A percentile compares a stretch with the other conserved stretches of the same genome.
Evolutionary conservation across 2,329 filamentous ascomycete species (phyloP).

Genomic region (Hypoxylon sp.): DNA sequence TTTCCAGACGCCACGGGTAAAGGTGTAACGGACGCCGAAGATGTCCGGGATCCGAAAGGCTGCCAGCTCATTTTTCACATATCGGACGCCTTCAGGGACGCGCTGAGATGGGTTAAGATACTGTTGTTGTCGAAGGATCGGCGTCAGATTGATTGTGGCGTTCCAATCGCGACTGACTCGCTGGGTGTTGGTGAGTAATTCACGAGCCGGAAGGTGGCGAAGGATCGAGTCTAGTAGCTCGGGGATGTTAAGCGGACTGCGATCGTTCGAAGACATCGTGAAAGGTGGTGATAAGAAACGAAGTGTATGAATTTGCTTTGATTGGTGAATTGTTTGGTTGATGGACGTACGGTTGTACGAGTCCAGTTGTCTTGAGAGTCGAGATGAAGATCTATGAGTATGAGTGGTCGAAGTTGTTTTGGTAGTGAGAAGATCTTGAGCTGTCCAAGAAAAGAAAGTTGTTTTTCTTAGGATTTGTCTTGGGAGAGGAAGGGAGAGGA

Average conservation of each 20-base stretch:
- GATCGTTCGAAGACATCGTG: neutral
- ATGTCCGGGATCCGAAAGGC: neutral
- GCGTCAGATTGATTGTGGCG: neutral
- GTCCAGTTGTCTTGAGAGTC: too few species aligned
- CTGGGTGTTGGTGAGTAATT: neutral
- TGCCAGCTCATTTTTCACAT: neutral
- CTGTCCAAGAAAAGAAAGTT: neutral
- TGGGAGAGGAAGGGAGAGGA: neutral
- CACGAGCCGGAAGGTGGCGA: neutral
- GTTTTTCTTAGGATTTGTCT: neutral
- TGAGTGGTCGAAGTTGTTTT: too few species aligned
- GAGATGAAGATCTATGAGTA: too few species aligned
- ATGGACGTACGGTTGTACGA: too few species aligned
- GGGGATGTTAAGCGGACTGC: neutral
- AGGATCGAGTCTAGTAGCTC: constrained; percentile 3
- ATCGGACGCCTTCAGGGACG: neutral
- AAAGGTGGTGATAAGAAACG: neutral
- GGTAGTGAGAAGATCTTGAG: neutral
- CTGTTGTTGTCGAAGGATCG: neutral
- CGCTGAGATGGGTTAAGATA: neutral
- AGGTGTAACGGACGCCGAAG: neutral
- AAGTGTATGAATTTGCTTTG: too few species aligned
- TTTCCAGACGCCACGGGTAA: neutral
- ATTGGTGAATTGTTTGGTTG: too few species aligned
- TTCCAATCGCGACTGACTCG: neutral